Evolutionary conservation across 805 yeast species (phyloP).

Genomic region (Groenewaldozyma salmanticensis): DNA sequence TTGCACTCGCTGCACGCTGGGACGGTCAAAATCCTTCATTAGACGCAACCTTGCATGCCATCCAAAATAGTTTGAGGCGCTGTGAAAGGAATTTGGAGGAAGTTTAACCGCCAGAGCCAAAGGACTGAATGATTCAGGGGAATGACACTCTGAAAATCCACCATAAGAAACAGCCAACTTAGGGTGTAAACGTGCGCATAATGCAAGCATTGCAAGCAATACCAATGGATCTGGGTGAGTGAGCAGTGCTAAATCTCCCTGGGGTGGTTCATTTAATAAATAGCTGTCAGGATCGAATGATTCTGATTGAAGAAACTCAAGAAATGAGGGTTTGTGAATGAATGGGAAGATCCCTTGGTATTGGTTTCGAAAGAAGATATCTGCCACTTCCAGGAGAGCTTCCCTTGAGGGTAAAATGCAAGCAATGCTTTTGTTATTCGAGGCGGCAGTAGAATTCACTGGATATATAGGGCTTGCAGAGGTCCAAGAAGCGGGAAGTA

Average conservation of each 20-base stretch:
- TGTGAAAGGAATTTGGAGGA: background rate
- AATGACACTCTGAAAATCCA: conserved; percentile 1
- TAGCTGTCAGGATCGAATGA: conserved; percentile 2
- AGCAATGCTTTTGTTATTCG: background rate
- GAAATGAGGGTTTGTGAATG: conserved; percentile 8
- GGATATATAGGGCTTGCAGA: background rate
- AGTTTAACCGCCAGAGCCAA: background rate
- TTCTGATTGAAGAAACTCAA: conserved; percentile 4
- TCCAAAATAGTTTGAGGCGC: conserved; percentile 8
- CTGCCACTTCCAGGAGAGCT: conserved; percentile 1
- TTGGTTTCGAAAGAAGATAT: conserved; percentile 5
- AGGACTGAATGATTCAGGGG: conserved; percentile 1
- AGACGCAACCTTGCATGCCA: conserved; percentile 8
- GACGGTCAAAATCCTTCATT: conserved; percentile 4
- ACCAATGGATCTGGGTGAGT: conserved; percentile 7
- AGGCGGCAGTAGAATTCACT: background rate
- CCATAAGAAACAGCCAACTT: conserved; percentile 4
- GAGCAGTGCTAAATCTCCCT: background rate
- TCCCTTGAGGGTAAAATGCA: conserved; percentile 4
- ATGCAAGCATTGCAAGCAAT: conserved; percentile 5
- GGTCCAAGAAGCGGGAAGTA: background rate
- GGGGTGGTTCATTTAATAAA: background rate
- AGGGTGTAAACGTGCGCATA: conserved; percentile 7
- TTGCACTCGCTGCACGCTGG: conserved; percentile 7
- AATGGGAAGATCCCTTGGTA: conserved; percentile 11